A percentile compares a stretch with the other conserved stretches of the same genome.
phyloP scores from a whole-genome alignment of 495 filamentous ascomycete species.

The Daldinia decipiens region DNA sequence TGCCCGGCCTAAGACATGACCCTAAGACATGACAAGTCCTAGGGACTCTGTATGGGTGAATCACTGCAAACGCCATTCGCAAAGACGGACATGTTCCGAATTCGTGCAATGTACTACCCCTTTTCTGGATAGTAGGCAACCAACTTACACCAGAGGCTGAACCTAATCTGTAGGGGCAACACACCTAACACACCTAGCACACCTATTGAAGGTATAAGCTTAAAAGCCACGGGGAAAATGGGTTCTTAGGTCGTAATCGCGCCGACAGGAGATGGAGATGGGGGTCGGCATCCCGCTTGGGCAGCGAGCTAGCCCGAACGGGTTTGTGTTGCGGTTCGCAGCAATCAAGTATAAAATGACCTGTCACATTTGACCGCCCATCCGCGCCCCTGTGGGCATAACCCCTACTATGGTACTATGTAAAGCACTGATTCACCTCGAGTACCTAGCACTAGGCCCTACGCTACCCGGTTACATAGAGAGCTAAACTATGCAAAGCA shows the following conservation, averaged over 20 bases:
- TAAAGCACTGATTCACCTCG: conserved; percentile 19
- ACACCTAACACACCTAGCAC: conserved; percentile 28
- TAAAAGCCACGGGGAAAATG: conserved; percentile 37
- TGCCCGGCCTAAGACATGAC: conserved; percentile 23
- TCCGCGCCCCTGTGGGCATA: conserved; percentile 41
- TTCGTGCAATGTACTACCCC: conserved; percentile 32
- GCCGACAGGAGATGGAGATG: conserved; percentile 34
- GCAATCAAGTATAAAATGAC: conserved; percentile 36
- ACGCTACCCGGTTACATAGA: conserved; percentile 29
- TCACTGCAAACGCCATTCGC: conserved; percentile 30
- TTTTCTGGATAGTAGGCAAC: conserved; percentile 27
- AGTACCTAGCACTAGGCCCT: conserved; percentile 29
- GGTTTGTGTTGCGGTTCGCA: conserved; percentile 33
- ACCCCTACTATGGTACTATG: conserved; percentile 15
- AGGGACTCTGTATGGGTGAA: conserved; percentile 30
- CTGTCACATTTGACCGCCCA: conserved; percentile 45
- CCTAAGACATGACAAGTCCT: conserved; percentile 28
- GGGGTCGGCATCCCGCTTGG: conserved; percentile 38
- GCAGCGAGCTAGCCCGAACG: conserved; percentile 40
- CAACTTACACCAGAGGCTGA: conserved; percentile 39
- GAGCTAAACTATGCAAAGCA: conserved; percentile 14
- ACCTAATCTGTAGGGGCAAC: conserved; percentile 40
- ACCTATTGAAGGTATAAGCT: conserved; percentile 36
- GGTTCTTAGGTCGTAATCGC: conserved; percentile 42
- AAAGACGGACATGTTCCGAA: conserved; percentile 17